Conservation (phyloP, 2,329 filamentous ascomycete genomes). For the Didymellaceae sp. region DNA sequence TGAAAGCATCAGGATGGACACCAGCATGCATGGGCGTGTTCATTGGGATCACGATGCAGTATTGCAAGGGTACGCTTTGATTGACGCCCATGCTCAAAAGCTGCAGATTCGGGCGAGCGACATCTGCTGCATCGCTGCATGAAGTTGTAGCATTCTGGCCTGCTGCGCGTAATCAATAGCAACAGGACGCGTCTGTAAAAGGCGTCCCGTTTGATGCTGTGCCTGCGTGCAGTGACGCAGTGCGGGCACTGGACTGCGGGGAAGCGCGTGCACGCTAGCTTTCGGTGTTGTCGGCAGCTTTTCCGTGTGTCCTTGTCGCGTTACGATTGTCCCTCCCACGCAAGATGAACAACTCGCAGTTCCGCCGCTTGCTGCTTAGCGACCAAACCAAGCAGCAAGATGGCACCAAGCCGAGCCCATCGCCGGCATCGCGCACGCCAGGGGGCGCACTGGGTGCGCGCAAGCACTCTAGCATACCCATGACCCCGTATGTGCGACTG, state of each 20-base stretch:
- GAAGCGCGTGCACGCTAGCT: conserved; percentile 3
- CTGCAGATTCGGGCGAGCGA: no score
- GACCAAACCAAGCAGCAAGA: conserved; percentile 51
- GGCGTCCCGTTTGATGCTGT: no score
- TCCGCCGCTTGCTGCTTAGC: conserved; percentile 75
- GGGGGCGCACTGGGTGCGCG: conserved; percentile 72
- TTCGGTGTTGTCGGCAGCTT: conserved; percentile 5
- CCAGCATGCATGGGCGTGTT: no score
- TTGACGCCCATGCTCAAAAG: no score
- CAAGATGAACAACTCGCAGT: conserved; percentile 93
- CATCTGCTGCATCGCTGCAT: no score
- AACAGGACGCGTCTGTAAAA: no score
- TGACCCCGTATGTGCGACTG: conserved; percentile 77
- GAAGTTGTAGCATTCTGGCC: no score
- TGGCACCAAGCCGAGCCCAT: conserved; percentile 31
- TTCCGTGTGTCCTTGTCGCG: neutral
- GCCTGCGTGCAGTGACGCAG: no score
- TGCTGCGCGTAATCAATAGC: no score
- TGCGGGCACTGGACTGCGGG: conserved; percentile 6
- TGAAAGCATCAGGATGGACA: conserved; percentile 9
- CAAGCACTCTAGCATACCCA: conserved; percentile 81
- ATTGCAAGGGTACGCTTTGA: no score
- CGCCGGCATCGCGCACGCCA: conserved; percentile 38
- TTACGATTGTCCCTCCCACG: neutral
- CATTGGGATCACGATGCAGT: no score